phyloP scores from a whole-genome alignment of 148 eudicot genomes.

The Rhododendron henanense region DNA sequence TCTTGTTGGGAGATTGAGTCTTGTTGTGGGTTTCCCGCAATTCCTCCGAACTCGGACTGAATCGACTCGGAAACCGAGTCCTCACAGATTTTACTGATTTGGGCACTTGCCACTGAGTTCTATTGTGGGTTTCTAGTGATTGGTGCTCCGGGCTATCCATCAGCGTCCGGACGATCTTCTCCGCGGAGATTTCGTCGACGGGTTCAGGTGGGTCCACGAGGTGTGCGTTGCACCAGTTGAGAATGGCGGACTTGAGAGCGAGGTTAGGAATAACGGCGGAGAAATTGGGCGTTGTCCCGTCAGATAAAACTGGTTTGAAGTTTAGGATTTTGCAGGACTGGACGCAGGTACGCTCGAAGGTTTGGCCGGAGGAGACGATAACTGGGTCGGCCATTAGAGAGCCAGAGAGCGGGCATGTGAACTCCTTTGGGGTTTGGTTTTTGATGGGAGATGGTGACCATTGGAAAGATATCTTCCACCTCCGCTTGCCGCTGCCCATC shows the following conservation, averaged over 20 bases:
- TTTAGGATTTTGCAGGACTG: constrained; percentile 49
- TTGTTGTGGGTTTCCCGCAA: background rate
- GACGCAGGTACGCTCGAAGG: constrained; percentile 76
- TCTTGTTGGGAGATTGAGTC: background rate
- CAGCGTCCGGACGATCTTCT: constrained; percentile 32
- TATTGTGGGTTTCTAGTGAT: constrained; percentile 8
- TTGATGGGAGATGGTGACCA: constrained; percentile 26
- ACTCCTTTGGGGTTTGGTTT: constrained; percentile 39
- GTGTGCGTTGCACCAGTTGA: constrained; percentile 41
- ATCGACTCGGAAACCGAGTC: constrained; percentile 5
- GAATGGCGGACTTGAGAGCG: constrained; percentile 59
- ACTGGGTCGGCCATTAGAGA: constrained; percentile 85
- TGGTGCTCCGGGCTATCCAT: constrained; percentile 13
- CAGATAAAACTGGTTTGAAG: constrained; percentile 43
- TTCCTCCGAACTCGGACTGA: constrained; percentile 42
- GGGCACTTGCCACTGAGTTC: background rate
- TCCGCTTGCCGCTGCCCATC: constrained; percentile 52
- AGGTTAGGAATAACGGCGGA: constrained; percentile 55
- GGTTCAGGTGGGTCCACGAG: constrained; percentile 37
- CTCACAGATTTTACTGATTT: background rate
- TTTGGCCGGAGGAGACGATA: constrained; percentile 76
- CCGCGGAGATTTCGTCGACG: constrained; percentile 33
- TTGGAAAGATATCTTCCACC: constrained; percentile 64
- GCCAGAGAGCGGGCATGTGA: constrained; percentile 67
- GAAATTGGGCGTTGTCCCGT: constrained; percentile 60